Evolutionary conservation across 306 rosid species (phyloP).

Genomic region (Albizia julibrissin): DNA sequence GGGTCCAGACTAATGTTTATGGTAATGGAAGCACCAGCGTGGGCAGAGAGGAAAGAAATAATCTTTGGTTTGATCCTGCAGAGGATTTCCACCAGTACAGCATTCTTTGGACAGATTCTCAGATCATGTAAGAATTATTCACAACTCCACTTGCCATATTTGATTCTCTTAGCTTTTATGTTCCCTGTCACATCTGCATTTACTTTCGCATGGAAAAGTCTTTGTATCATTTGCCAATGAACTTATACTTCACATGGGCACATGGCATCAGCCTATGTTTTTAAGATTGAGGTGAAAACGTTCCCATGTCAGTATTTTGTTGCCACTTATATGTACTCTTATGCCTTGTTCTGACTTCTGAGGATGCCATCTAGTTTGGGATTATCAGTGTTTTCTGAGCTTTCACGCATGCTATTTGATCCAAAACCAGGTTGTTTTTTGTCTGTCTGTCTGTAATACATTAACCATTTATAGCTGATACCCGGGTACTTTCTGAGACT

Average conservation of each 20-base stretch:
- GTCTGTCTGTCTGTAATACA: constrained; percentile 23
- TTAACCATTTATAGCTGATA: constrained; percentile 19
- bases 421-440: constrained; percentile 35
- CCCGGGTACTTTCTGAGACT: constrained; percentile 26
- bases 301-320: neutral
- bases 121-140: constrained; percentile 71
- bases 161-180: constrained; percentile 21
- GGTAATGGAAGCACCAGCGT: constrained; percentile 92
- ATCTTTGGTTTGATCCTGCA: constrained; percentile 93
- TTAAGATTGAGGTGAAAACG: neutral
- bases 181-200: neutral
- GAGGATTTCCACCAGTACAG: constrained; percentile 85
- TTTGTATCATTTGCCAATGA: neutral
- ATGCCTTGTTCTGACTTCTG: constrained; percentile 21
- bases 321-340: neutral
- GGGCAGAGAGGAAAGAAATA: constrained; percentile 93
- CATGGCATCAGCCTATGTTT: neutral
- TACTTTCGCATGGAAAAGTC: constrained; percentile 19
- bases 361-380: constrained; percentile 25
- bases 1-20: constrained; percentile 91
- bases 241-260: neutral
- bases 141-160: constrained; percentile 31
- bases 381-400: neutral
- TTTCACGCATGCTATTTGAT: constrained; percentile 49
- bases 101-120: constrained; percentile 83